These are phyloP conservation scores for Fusarium sp. DNA, from an alignment of 2,329 filamentous ascomycete species.

Conservation along the genomic window DNA sequence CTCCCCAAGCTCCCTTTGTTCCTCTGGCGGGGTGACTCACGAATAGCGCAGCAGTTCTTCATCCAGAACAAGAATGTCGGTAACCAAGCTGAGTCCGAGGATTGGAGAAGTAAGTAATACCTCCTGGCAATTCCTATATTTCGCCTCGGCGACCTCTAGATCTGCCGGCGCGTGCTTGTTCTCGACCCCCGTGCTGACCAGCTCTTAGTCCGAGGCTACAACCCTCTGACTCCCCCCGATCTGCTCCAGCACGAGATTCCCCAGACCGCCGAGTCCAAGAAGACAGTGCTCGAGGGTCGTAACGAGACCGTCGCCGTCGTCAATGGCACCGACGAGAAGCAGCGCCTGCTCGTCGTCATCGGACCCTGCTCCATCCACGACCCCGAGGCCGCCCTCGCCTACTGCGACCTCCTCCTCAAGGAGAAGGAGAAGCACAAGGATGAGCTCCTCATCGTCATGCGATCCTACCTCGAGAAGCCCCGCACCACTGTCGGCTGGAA, in stretches of 20 bases:
- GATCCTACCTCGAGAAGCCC: slow-evolving; percentile 98
- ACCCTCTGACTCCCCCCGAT: slow-evolving; percentile 91
- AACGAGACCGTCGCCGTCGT: slow-evolving; percentile 76
- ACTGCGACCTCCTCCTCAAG: slow-evolving; percentile 84
- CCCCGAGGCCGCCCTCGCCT: slow-evolving; percentile 87
- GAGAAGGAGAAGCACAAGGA: slow-evolving; percentile 89
- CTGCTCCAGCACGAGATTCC: slow-evolving; percentile 94
- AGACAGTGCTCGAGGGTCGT: slow-evolving; percentile 70
- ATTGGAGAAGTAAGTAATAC: slow-evolving; percentile 79
- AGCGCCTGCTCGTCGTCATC: slow-evolving; percentile 77
- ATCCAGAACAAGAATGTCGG: slow-evolving; percentile 84
- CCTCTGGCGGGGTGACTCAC: slow-evolving; percentile 44
- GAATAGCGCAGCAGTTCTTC: slow-evolving; percentile 63
- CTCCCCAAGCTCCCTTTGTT: slow-evolving; percentile 17
- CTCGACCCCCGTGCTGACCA: slow-evolving; percentile 37
- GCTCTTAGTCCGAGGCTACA: slow-evolving; percentile 81
- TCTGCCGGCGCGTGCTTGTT: not conserved
- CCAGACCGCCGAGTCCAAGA: slow-evolving; percentile 66
- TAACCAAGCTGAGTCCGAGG: slow-evolving; percentile 78
- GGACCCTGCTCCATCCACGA: slow-evolving; percentile 99
- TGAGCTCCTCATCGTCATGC: slow-evolving; percentile 95
- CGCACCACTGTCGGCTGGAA: slow-evolving; percentile 99
- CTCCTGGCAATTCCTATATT: slow-evolving; percentile 27
- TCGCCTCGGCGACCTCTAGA: not conserved
- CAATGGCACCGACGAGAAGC: slow-evolving; percentile 71